These are phyloP conservation scores for Cytospora schulzeri DNA, from an alignment of 2,329 filamentous ascomycete genomes.

Conservation along the genomic window DNA sequence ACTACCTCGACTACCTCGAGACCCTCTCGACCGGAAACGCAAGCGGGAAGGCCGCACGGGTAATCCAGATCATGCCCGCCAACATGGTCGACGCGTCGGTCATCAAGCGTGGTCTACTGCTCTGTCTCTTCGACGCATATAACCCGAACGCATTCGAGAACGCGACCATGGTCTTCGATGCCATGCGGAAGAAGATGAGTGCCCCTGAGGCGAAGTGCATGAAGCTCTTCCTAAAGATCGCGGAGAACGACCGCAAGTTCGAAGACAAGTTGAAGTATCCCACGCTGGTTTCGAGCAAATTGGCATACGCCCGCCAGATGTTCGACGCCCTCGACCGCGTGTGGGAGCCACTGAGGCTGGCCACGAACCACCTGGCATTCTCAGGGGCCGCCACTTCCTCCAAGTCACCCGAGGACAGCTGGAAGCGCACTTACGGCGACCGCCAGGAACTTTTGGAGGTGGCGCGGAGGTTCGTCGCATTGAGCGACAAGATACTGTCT, in stretches of 20 bases:
- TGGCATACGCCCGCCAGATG: slow-evolving; percentile 53
- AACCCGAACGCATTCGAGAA: slow-evolving; percentile 70
- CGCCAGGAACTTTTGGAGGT: slow-evolving; percentile 20
- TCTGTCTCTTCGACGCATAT: slow-evolving; percentile 74
- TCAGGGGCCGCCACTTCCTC: slow-evolving; percentile 33
- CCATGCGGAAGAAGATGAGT: slow-evolving; percentile 54
- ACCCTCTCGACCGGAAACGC: slow-evolving; percentile 67
- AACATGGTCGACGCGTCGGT: slow-evolving; percentile 50
- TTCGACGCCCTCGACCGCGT: slow-evolving; percentile 51
- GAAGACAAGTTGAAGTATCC: slow-evolving; percentile 36
- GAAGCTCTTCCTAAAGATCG: slow-evolving; percentile 58
- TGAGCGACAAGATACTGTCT: slow-evolving; percentile 27
- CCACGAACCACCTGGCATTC: slow-evolving; percentile 39
- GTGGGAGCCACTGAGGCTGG: slow-evolving; percentile 49
- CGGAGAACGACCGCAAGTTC: slow-evolving; percentile 50
- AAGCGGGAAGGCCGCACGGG: slow-evolving; percentile 60
- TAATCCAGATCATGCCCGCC: slow-evolving; percentile 59
- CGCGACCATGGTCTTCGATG: slow-evolving; percentile 64
- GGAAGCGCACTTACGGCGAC: slow-evolving; percentile 27
- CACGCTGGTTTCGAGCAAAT: slow-evolving; percentile 39
- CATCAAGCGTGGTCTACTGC: slow-evolving; percentile 72
- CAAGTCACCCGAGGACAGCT: slow-evolving; percentile 31
- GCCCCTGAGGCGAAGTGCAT: slow-evolving; percentile 55
- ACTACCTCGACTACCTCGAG: slow-evolving; percentile 69
- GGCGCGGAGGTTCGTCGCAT: slow-evolving; percentile 20